These are phyloP conservation scores for Medicago lupulina DNA, from an alignment of 306 rosid genomes.

Conservation along the genomic window DNA sequence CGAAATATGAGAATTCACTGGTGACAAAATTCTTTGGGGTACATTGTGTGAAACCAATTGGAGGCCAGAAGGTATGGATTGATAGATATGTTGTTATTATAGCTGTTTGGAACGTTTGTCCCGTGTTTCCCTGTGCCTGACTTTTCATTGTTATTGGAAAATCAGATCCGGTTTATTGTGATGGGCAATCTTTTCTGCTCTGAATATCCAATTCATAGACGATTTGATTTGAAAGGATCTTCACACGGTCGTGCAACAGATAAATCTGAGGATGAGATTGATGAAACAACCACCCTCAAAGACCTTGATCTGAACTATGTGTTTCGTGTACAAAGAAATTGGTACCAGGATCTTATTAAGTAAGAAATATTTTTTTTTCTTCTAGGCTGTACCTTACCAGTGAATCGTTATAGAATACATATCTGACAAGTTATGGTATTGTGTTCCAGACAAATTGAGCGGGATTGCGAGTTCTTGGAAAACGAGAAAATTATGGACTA, in stretches of 20 bases:
- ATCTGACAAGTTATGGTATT: slow-evolving; percentile 40
- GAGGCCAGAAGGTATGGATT: slow-evolving; percentile 85
- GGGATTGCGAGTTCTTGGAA: slow-evolving; percentile 96
- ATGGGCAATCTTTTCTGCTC: slow-evolving; percentile 99
- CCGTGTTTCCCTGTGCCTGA: slow-evolving; percentile 21
- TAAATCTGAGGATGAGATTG: slow-evolving; percentile 90
- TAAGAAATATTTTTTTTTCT: slow-evolving; percentile 44
- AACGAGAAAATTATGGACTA: slow-evolving; percentile 97
- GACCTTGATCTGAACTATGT: slow-evolving; percentile 95
- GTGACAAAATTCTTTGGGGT: slow-evolving; percentile 92
- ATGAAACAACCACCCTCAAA: slow-evolving; percentile 96
- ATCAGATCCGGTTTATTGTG: slow-evolving; percentile 90
- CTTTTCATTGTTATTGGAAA: slow-evolving; percentile 33
- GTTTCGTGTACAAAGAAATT: slow-evolving; percentile 75
- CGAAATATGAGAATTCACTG: slow-evolving; percentile 78
- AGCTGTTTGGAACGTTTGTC: slow-evolving; percentile 24
- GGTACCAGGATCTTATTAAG: slow-evolving; percentile 84
- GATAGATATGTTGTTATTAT: slow-evolving; percentile 10
- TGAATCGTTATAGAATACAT: not conserved
- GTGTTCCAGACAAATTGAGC: slow-evolving; percentile 78
- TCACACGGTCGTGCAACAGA: slow-evolving; percentile 96
- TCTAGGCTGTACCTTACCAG: not conserved
- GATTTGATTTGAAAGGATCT: slow-evolving; percentile 97
- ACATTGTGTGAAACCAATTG: slow-evolving; percentile 97
- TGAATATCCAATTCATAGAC: slow-evolving; percentile 88